A percentile compares a stretch with the other conserved stretches of the same genome.
Evolutionary conservation across 768 basidiomycete genomes (phyloP).

Genomic region (Tulasnella sp.): DNA sequence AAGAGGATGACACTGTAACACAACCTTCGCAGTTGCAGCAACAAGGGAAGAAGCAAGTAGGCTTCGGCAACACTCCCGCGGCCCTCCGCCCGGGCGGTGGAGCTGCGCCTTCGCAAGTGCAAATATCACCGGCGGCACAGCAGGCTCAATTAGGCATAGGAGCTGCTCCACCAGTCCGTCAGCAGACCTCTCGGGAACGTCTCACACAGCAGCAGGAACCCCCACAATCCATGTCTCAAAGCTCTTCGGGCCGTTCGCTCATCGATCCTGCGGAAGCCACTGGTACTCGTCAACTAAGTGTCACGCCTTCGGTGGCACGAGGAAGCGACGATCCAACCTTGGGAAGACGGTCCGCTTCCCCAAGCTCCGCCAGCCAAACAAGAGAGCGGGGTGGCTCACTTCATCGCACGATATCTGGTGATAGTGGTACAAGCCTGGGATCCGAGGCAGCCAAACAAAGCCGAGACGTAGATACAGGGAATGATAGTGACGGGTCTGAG

Average conservation of each 20-base stretch:
- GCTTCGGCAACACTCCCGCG: background rate
- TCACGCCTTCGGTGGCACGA: constrained; percentile 68
- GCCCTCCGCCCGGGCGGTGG: background rate
- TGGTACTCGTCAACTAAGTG: constrained; percentile 68
- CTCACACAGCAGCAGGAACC: constrained; percentile 23
- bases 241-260: constrained; percentile 18
- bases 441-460: constrained; percentile 23
- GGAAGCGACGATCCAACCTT: constrained; percentile 28
- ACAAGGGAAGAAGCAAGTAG: constrained; percentile 1
- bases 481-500: constrained; percentile 27
- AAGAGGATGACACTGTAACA: background rate
- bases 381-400: background rate
- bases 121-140: constrained; percentile 17
- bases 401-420: constrained; percentile 4
- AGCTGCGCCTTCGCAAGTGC: background rate
- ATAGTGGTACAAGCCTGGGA: constrained; percentile 8
- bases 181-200: constrained; percentile 41
- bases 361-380: background rate
- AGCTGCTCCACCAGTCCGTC: constrained; percentile 31
- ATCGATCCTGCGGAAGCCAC: constrained; percentile 58
- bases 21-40: background rate
- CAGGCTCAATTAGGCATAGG: constrained; percentile 20
- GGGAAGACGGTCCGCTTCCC: constrained; percentile 5
- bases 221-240: background rate
- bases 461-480: constrained; percentile 19